These are phyloP conservation scores for Beauveria pseudobassiana DNA, from an alignment of 2,329 filamentous ascomycete species.

Conservation along the genomic window DNA sequence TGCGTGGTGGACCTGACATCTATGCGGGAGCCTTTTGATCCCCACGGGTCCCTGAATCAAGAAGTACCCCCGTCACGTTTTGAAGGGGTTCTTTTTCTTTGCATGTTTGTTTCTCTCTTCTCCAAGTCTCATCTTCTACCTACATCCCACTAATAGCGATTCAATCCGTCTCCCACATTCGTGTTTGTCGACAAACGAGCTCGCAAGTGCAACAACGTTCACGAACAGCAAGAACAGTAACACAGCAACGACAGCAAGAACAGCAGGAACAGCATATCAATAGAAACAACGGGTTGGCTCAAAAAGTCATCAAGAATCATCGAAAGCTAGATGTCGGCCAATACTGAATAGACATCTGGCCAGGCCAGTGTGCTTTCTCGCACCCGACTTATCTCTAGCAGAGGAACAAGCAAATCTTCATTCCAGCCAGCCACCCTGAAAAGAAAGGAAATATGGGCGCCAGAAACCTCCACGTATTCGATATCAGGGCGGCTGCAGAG, in stretches of 20 bases:
- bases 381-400: background rate
- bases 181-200: background rate
- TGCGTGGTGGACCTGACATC: slow-evolving; percentile 2
- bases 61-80: slow-evolving; percentile 1
- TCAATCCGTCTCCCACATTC: background rate
- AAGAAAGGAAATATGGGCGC: background rate
- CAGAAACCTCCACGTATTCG: background rate
- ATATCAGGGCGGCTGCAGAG: background rate
- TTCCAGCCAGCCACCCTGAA: too few relatives aligned
- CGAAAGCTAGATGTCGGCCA: background rate
- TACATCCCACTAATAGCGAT: background rate
- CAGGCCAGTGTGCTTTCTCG: background rate
- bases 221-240: background rate
- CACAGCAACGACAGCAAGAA: background rate
- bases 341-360: slow-evolving; percentile 7
- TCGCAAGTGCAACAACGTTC: background rate
- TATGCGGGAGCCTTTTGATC: slow-evolving; percentile 1
- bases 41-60: slow-evolving; percentile 6
- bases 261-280: too few relatives aligned
- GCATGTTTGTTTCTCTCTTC: background rate
- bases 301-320: background rate
- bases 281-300: too few relatives aligned
- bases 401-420: background rate
- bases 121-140: background rate
- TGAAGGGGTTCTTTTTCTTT: background rate